Conservation (phyloP, 1,139 yeast species). For the Casaregolazyma lundiana region DNA sequence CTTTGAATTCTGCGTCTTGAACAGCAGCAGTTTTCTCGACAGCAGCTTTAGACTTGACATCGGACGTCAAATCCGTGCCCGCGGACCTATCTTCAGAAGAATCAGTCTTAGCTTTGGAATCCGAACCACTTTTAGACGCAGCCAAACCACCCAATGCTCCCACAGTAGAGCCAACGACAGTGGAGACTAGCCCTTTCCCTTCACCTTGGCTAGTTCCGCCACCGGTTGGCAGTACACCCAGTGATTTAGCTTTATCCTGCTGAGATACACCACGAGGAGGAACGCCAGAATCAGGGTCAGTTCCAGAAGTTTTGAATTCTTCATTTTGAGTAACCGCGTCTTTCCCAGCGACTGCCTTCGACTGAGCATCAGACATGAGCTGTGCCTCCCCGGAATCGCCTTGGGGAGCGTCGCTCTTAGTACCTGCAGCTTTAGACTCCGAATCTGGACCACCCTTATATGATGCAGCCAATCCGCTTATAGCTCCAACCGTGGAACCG, state of each 20-base stretch:
- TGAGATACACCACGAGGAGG: neutral
- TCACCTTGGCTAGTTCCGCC: neutral
- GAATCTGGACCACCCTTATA: neutral
- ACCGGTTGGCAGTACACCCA: neutral
- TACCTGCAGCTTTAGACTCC: too few relatives aligned
- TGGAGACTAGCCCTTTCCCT: neutral
- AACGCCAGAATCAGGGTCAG: neutral
- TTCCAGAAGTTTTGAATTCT: neutral
- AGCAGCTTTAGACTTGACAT: too few relatives aligned
- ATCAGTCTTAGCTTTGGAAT: neutral
- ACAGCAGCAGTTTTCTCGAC: too few relatives aligned
- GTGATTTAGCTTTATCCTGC: neutral
- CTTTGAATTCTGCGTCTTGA: neutral
- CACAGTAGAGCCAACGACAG: neutral
- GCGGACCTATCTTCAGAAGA: conserved; percentile 4
- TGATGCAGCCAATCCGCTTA: neutral
- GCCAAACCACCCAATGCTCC: neutral
- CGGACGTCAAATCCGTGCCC: neutral
- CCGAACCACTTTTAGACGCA: neutral
- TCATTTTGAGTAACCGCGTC: neutral
- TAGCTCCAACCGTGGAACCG: neutral
- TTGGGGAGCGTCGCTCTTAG: too few relatives aligned
- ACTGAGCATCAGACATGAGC: too few relatives aligned
- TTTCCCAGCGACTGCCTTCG: neutral
- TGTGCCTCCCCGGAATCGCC: too few relatives aligned